Conservation (phyloP, 495 filamentous ascomycete genomes). For the Aspergillus nanangensis region DNA sequence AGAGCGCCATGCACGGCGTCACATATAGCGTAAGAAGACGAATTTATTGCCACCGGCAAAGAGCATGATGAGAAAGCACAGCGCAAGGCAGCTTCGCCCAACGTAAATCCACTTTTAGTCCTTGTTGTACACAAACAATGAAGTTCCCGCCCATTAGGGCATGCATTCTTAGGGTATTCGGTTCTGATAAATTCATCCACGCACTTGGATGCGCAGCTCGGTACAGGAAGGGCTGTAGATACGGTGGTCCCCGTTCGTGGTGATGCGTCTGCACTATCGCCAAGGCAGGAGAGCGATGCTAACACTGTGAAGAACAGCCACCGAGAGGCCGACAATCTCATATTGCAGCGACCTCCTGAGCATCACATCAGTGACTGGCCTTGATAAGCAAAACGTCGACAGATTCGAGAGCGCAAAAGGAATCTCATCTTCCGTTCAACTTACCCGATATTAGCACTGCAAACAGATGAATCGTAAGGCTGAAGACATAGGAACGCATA, state of each 20-base stretch:
- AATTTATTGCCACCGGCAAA: slow-evolving; percentile 14
- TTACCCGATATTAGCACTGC: neutral
- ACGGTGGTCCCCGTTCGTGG: slow-evolving; percentile 13
- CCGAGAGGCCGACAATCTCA: slow-evolving; percentile 12
- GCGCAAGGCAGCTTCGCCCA: slow-evolving; percentile 64
- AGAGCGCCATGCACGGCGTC: slow-evolving; percentile 45
- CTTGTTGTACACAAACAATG: slow-evolving; percentile 58
- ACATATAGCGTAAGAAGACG: slow-evolving; percentile 56
- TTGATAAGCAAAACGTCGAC: too few relatives aligned
- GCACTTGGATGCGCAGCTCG: slow-evolving; percentile 61
- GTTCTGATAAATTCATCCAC: slow-evolving; percentile 55
- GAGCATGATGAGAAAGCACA: slow-evolving; percentile 52
- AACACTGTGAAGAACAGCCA: slow-evolving; percentile 8
- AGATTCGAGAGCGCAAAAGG: too few relatives aligned
- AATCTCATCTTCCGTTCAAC: too few relatives aligned
- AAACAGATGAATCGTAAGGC: neutral
- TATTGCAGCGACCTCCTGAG: slow-evolving; percentile 10
- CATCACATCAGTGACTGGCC: too few relatives aligned
- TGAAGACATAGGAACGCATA: neutral
- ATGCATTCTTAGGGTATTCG: slow-evolving; percentile 50
- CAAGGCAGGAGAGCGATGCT: slow-evolving; percentile 17
- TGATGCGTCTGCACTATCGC: slow-evolving; percentile 6
- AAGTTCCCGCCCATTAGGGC: slow-evolving; percentile 46
- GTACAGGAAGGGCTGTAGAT: slow-evolving; percentile 41
- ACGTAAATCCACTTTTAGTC: slow-evolving; percentile 58